Evolutionary conservation across 805 yeast genomes (phyloP), one percentile per base, ranked within the genome.

Genomic region (Yueomyces sp.): DNA sequence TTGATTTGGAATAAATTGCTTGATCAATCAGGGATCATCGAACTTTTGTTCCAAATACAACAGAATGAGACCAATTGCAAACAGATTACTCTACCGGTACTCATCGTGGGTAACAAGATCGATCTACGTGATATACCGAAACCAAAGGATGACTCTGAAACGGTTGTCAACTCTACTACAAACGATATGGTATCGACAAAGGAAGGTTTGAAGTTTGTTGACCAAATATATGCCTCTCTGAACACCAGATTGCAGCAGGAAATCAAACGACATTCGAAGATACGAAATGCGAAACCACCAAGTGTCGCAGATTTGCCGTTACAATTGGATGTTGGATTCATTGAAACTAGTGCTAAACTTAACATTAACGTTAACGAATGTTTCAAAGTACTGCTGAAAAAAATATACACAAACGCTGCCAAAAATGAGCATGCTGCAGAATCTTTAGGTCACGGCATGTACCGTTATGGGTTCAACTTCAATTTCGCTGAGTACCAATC

Each of bases 1-100:
- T 70, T 81, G 38, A 81, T 88, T 37, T 73, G 94, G 57, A 95
- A 85, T 59, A 86, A 86, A 68, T 79, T 87, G 43, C 66, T 85
- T 47, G 86, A 85, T 54, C 73, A 79, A 19, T 69, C 74, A 45
- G 85, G 84, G 38, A 34, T 34, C 5, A 34, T 34, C n/a, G 37
- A 34, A 34, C n/a, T 34, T 9, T 34, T 34, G 63, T 9, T 5
- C n/a, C 8, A 34, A 19, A n/a, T 34, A 7, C 6, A 34, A 5
- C 5, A 9, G 8, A 34, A 34, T 9, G 26, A 9, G 5, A 9
- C 6, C 72, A 19, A 19, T 19, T 19, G 19, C 19, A 31, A 5
- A 29, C 32, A 2, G 79, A 79, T 36, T 64, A 73, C 44, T 83
- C 88, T 34, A 30, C 96, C 96, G 1, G 74, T 81, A 30, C 57